These are phyloP conservation scores for Trametes polyzona DNA, from an alignment of 1,284 basidiomycete species.

Conservation along the genomic window DNA sequence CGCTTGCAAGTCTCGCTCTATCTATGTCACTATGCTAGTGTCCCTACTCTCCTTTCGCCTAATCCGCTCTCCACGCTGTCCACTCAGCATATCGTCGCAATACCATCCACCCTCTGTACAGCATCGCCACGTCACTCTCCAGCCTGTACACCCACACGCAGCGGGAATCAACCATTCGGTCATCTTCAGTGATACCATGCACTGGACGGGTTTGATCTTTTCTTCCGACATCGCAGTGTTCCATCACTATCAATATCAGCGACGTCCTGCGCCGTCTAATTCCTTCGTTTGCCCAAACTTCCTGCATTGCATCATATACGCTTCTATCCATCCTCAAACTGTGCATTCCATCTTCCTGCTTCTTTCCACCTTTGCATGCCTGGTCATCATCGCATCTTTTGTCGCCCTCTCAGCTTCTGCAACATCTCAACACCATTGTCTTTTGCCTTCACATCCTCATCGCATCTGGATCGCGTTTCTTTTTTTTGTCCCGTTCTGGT, in stretches of 20 bases:
- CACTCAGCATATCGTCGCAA: neutral
- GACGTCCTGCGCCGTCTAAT: conserved; percentile 15
- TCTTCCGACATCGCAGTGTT: neutral
- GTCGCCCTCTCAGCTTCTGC: neutral
- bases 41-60: conserved; percentile 5
- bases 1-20: conserved; percentile 5
- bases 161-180: neutral
- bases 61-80: conserved; percentile 16
- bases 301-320: neutral
- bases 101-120: conserved; percentile 4
- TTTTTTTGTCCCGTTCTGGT: conserved; percentile 3
- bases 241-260: conserved; percentile 8
- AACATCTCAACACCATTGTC: neutral
- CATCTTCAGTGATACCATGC: neutral
- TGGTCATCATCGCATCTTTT: neutral
- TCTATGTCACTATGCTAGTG: conserved; percentile 15
- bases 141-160: neutral
- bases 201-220: neutral
- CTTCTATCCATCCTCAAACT: conserved; percentile 3
- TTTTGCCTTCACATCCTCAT: neutral
- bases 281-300: neutral
- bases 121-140: neutral
- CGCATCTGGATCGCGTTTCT: conserved; percentile 13
- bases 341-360: conserved; percentile 3
- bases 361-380: neutral